Conservation (phyloP, 305 asterid genomes). For the Stenogyne calaminthoides region DNA sequence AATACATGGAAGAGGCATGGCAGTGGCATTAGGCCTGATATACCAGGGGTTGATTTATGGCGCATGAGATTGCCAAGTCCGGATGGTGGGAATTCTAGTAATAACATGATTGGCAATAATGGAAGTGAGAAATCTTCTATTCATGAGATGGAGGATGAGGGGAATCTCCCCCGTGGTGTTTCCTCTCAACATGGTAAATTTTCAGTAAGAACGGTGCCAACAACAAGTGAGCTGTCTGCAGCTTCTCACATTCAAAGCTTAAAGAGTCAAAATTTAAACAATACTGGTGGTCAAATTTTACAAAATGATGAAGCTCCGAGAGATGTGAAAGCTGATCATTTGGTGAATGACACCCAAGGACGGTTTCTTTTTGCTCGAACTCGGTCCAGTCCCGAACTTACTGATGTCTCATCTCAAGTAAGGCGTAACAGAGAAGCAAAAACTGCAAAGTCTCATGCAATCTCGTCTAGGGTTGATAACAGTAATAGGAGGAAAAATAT, state of each 20-base stretch:
- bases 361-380: constrained; percentile 83
- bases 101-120: constrained; percentile 38
- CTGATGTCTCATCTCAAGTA: constrained; percentile 56
- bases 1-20: constrained; percentile 99
- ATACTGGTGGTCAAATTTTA: constrained; percentile 43
- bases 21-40: constrained; percentile 94
- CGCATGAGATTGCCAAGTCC: constrained; percentile 50
- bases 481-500: constrained; percentile 52
- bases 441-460: constrained; percentile 46
- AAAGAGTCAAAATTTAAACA: constrained; percentile 52
- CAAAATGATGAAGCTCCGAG: constrained; percentile 53
- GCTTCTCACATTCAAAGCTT: constrained; percentile 52
- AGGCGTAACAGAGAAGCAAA: constrained; percentile 49
- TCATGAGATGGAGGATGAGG: constrained; percentile 39
- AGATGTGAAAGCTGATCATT: constrained; percentile 60
- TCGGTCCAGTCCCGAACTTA: constrained; percentile 91
- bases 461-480: constrained; percentile 45
- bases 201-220: constrained; percentile 44
- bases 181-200: constrained; percentile 47
- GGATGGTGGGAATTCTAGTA: constrained; percentile 50
- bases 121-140: constrained; percentile 42
- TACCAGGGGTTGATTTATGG: constrained; percentile 55
- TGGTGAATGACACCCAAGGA: constrained; percentile 62
- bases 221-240: constrained; percentile 40
- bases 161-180: constrained; percentile 32